Conservation (phyloP, 176 grass and related monocot species). For the Avena eriantha region DNA sequence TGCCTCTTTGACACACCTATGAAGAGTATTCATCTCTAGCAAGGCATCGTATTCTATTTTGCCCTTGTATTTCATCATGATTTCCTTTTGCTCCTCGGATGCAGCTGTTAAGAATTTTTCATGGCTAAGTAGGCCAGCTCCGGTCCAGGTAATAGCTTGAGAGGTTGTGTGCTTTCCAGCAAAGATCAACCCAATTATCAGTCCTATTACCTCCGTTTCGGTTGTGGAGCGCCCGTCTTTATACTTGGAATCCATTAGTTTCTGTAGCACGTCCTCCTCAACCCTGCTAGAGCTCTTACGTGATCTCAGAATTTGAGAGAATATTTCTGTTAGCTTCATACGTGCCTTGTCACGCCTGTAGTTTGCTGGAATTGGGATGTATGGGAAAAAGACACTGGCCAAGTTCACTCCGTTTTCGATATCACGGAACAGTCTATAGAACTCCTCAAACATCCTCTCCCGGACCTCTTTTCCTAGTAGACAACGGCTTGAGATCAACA, state of each 20-base stretch:
- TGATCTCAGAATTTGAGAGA: slow-evolving; percentile 48
- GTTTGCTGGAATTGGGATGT: slow-evolving; percentile 43
- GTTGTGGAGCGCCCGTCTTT: slow-evolving; percentile 44
- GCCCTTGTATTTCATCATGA: slow-evolving; percentile 13
- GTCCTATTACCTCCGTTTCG: slow-evolving; percentile 31
- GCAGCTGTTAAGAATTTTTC: slow-evolving; percentile 22
- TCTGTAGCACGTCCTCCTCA: slow-evolving; percentile 58
- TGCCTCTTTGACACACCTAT: slow-evolving; percentile 4
- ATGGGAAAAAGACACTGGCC: slow-evolving; percentile 57
- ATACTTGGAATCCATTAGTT: slow-evolving; percentile 58
- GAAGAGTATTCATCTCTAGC: background rate
- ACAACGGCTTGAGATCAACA: slow-evolving; percentile 53
- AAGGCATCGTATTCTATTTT: slow-evolving; percentile 14
- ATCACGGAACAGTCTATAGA: slow-evolving; percentile 44
- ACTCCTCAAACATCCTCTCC: slow-evolving; percentile 49
- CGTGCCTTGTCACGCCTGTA: slow-evolving; percentile 41
- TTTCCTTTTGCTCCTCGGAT: slow-evolving; percentile 51
- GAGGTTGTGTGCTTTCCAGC: slow-evolving; percentile 55
- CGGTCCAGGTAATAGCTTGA: slow-evolving; percentile 41
- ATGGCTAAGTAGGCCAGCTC: slow-evolving; percentile 47
- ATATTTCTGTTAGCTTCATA: slow-evolving; percentile 42
- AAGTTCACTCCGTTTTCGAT: slow-evolving; percentile 35
- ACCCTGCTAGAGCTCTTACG: slow-evolving; percentile 37
- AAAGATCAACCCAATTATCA: slow-evolving; percentile 49
- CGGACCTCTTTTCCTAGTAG: slow-evolving; percentile 61